Evolutionary conservation across 2,329 filamentous ascomycete genomes (phyloP), one percentile per base, ranked within the genome.

Genomic region (Fusarium luffae): DNA sequence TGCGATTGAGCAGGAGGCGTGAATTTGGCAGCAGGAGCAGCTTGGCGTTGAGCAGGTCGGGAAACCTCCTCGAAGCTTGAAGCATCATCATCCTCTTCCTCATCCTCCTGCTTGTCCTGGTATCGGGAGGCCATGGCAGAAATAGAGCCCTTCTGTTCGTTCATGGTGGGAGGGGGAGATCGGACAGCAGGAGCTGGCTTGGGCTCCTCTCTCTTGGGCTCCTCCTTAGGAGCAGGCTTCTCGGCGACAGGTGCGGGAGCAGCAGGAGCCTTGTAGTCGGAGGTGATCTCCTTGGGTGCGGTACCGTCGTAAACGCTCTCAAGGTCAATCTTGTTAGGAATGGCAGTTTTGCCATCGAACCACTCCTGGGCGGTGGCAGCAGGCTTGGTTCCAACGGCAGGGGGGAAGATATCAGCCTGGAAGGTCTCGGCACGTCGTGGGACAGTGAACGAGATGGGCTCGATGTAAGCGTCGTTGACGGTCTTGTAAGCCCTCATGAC

Each of bases 401-500:
- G 95, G 43, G 95, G 96, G 81, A 93, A 99, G 76, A 99, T 98
- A 78, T 99, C 96, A 66, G 94, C 93, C 82, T 98, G 95, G 89
- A 98, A 98, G 54, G 92, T 93, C 81, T 98, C 94, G 58, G 96
- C 93, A 69, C 96, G 90, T 69, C 96, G 90, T 50, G 96, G 96
- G 3, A 98, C 96, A 57, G 97, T 97, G 83, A 99, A 99, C 3
- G 96, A 97, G 77, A 99, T 92, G 42, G 96, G 96, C 82, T 99
- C 96, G 75, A 99, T 93, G 82, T 97, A 97, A 48, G 84, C 81
- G 79, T 99, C 96, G 81, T 94, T 97, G 79, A 98, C 93, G 1
- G 96, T 98, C 88, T 99, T 99, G 89, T 93, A 99, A 44, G 92
- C 94, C 73, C 94, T 91, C 86, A 97, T 94, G 55, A 98, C 88